These are phyloP conservation scores for Fusarium piperis DNA, from an alignment of 2,329 filamentous ascomycete species.

Conservation along the genomic window DNA sequence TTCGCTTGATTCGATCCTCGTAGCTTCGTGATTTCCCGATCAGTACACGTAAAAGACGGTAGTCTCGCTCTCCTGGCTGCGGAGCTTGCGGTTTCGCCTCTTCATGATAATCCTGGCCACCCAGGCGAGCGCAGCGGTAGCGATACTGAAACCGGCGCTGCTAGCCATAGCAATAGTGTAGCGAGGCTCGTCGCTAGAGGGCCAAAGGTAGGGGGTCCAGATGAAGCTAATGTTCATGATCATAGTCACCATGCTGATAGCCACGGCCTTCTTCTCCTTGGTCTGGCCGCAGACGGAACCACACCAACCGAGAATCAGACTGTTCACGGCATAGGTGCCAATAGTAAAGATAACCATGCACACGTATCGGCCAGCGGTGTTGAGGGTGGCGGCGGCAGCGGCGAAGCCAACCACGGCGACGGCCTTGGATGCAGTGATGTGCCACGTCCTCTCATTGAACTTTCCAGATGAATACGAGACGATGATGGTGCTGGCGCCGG, in stretches of 20 bases:
- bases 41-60: slow-evolving; percentile 46
- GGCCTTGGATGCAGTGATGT: slow-evolving; percentile 55
- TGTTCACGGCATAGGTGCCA: slow-evolving; percentile 54
- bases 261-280: slow-evolving; percentile 59
- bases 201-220: slow-evolving; percentile 42
- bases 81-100: slow-evolving; percentile 49
- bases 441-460: slow-evolving; percentile 59
- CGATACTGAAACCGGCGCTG: slow-evolving; percentile 44
- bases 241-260: slow-evolving; percentile 49
- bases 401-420: slow-evolving; percentile 48
- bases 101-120: slow-evolving; percentile 48
- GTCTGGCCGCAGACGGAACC: slow-evolving; percentile 55
- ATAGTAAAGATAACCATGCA: slow-evolving; percentile 53
- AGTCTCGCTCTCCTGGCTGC: slow-evolving; percentile 36
- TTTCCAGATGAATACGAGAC: slow-evolving; percentile 53
- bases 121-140: slow-evolving; percentile 53
- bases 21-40: not conserved
- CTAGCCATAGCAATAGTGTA: slow-evolving; percentile 35
- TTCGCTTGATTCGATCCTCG: not conserved
- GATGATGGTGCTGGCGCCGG: slow-evolving; percentile 39
- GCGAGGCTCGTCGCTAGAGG: slow-evolving; percentile 34
- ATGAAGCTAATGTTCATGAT: slow-evolving; percentile 42
- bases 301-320: slow-evolving; percentile 58
- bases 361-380: slow-evolving; percentile 36
- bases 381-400: slow-evolving; percentile 38